These are phyloP conservation scores for Acanthamoeba quina DNA, from an alignment of 208 protist species.

Conservation along the genomic window DNA sequence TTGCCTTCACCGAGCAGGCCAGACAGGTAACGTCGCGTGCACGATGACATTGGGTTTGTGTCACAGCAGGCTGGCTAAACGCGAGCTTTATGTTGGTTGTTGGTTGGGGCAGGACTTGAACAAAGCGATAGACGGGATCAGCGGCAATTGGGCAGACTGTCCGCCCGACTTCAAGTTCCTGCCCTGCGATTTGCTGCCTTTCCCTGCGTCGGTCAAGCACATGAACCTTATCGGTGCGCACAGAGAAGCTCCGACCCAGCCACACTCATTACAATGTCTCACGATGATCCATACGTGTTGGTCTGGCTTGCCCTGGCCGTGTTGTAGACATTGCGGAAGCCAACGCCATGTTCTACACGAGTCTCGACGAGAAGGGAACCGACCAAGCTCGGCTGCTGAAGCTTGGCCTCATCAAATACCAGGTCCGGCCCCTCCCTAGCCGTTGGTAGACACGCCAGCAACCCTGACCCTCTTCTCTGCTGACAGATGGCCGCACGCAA, in stretches of 20 bases:
- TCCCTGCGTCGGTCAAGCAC: constrained; percentile 47
- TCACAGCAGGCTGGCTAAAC: too few species aligned
- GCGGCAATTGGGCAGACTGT: not conserved
- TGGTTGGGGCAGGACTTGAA: constrained; percentile 12
- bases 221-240: constrained; percentile 50
- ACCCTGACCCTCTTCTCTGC: not conserved
- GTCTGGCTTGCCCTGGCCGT: too few species aligned
- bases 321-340: constrained; percentile 60
- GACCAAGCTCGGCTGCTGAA: constrained; percentile 27
- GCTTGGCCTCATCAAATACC: not conserved
- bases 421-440: not conserved
- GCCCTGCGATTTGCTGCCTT: constrained; percentile 6
- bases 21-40: not conserved
- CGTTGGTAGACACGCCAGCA: not conserved
- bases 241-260: too few species aligned
- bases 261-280: too few species aligned
- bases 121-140: not conserved
- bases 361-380: not conserved
- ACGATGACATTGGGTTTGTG: too few species aligned
- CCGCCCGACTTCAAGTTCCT: constrained; percentile 63
- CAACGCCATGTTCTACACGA: constrained; percentile 49
- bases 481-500: constrained; percentile 40
- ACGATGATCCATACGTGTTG: too few species aligned
- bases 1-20: constrained; percentile 4
- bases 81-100: too few species aligned